These are phyloP conservation scores for Penicillium capsulatum DNA, from an alignment of 2,329 filamentous ascomycete species.

Conservation along the genomic window DNA sequence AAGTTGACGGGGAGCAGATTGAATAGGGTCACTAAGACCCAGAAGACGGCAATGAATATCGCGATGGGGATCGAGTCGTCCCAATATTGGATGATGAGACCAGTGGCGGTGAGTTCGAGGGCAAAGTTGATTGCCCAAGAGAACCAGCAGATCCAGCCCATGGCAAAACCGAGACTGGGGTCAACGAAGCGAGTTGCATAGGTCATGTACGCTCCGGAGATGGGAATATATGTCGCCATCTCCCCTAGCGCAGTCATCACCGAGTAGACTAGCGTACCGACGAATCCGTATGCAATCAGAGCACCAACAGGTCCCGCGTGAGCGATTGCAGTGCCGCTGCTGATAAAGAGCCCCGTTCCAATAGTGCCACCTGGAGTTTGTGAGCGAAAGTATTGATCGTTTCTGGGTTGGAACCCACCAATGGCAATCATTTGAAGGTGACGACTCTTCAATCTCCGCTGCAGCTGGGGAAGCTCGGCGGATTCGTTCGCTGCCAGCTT, in stretches of 20 bases:
- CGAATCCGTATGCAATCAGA: conserved; percentile 63
- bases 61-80: conserved; percentile 57
- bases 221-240: conserved; percentile 73
- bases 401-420: conserved; percentile 57
- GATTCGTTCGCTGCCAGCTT: conserved; percentile 53
- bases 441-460: conserved; percentile 74
- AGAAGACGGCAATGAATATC: conserved; percentile 70
- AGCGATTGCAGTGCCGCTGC: conserved; percentile 59
- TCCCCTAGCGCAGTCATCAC: conserved; percentile 65
- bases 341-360: conserved; percentile 68
- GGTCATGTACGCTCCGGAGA: conserved; percentile 69
- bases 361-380: conserved; percentile 54
- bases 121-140: conserved; percentile 70
- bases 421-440: conserved; percentile 99
- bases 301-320: conserved; percentile 62
- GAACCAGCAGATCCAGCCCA: conserved; percentile 83
- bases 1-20: conserved; percentile 68
- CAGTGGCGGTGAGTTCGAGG: conserved; percentile 66
- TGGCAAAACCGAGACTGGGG: conserved; percentile 66
- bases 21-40: conserved; percentile 61
- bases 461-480: conserved; percentile 60
- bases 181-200: conserved; percentile 73
- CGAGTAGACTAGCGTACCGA: conserved; percentile 68
- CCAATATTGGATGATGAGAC: conserved; percentile 74
- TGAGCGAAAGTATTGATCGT: conserved; percentile 1